Evolutionary conservation across 306 rosid species (phyloP).

Genomic region (Cicer cuneatum): DNA sequence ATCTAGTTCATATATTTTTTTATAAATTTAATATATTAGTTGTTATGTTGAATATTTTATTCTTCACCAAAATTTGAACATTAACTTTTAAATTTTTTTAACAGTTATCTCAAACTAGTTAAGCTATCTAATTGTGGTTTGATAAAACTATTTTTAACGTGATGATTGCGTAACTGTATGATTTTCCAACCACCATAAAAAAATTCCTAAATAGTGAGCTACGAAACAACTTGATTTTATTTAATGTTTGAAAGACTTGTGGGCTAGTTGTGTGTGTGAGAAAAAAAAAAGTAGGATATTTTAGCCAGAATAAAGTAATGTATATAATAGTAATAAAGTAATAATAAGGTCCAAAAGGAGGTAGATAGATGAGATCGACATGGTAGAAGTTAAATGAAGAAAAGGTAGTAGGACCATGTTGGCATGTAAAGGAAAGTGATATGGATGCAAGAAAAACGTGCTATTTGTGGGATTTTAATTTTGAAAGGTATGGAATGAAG

Average conservation of each 20-base stretch:
- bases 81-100: no score
- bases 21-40: no score
- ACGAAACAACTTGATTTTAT: background rate
- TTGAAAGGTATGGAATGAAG: constrained; percentile 7
- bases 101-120: no score
- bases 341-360: background rate
- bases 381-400: constrained; percentile 41
- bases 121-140: no score
- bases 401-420: constrained; percentile 28
- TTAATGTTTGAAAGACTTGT: background rate
- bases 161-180: background rate
- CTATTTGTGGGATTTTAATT: constrained; percentile 42
- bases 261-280: background rate
- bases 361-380: constrained; percentile 20
- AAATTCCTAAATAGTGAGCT: constrained; percentile 1
- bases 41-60: no score
- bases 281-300: background rate
- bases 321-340: background rate
- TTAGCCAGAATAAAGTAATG: background rate
- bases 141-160: no score
- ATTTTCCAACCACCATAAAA: background rate
- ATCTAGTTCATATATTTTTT: no score
- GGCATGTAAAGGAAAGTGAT: constrained; percentile 36
- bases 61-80: no score
- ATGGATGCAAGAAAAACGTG: constrained; percentile 68